Evolutionary conservation across 768 basidiomycete genomes (phyloP).

Genomic region (Boletus rubropictus): DNA sequence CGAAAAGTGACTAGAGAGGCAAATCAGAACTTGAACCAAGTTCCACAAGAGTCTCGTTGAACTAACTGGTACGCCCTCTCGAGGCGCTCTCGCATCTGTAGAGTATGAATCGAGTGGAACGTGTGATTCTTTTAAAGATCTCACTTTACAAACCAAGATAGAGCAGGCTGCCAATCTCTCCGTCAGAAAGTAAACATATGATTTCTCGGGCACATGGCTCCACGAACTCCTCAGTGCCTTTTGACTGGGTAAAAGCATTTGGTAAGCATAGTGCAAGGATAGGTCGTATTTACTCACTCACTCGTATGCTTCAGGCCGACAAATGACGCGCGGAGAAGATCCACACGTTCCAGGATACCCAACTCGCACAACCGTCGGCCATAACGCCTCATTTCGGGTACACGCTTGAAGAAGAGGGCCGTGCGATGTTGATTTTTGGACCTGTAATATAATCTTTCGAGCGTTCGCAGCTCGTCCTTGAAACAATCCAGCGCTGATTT

Average conservation of each 20-base stretch:
- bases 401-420: constrained; percentile 57
- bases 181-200: constrained; percentile 30
- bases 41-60: not conserved
- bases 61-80: constrained; percentile 51
- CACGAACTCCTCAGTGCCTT: constrained; percentile 57
- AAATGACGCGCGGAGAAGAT: constrained; percentile 26
- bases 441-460: constrained; percentile 71
- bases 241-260: constrained; percentile 32
- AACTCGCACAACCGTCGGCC: constrained; percentile 17
- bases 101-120: constrained; percentile 1
- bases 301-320: constrained; percentile 23
- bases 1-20: constrained; percentile 47
- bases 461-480: constrained; percentile 38
- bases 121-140: not conserved
- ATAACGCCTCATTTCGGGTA: constrained; percentile 53
- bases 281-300: constrained; percentile 15
- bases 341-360: constrained; percentile 17
- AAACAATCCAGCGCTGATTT: constrained; percentile 34
- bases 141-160: constrained; percentile 45
- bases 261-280: not conserved
- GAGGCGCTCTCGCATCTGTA: constrained; percentile 43
- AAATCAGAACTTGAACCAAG: not conserved
- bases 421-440: constrained; percentile 61
- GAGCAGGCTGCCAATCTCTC: constrained; percentile 34
- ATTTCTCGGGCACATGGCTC: constrained; percentile 49